Percentiles rank a stretch among this genome's conserved stretches.
phyloP scores from a whole-genome alignment of 192 early-diverging fungal species.

The Dissophora ornata region DNA sequence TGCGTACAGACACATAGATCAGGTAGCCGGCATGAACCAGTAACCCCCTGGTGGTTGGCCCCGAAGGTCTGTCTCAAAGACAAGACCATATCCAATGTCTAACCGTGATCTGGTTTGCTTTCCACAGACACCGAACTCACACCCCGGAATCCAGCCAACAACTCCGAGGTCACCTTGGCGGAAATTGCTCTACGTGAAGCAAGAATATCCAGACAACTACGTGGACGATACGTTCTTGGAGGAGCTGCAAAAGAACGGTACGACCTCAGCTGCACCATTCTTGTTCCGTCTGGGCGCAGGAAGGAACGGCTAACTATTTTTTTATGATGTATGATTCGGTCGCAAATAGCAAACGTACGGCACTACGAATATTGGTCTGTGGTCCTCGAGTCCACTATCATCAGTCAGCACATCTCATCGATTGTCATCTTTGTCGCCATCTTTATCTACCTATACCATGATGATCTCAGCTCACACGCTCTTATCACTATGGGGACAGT shows the following conservation, averaged over 20 bases:
- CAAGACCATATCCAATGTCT: too few relatives aligned
- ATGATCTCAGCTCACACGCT: slow-evolving; percentile 63
- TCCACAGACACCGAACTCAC: slow-evolving; percentile 11
- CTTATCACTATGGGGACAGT: slow-evolving; percentile 69
- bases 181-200: slow-evolving; percentile 87
- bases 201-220: slow-evolving; percentile 92
- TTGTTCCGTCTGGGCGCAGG: too few relatives aligned
- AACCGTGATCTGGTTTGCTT: neutral
- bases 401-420: slow-evolving; percentile 88
- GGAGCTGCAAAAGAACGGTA: slow-evolving; percentile 90
- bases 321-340: neutral
- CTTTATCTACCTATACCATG: slow-evolving; percentile 80
- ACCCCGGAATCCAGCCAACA: slow-evolving; percentile 1
- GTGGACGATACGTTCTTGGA: slow-evolving; percentile 90
- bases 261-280: neutral
- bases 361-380: slow-evolving; percentile 86
- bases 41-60: too few relatives aligned
- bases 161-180: slow-evolving; percentile 67
- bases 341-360: slow-evolving; percentile 77
- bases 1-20: slow-evolving; percentile 21
- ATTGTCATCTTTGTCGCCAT: slow-evolving; percentile 90
- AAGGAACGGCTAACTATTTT: too few relatives aligned
- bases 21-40: slow-evolving; percentile 19
- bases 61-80: too few relatives aligned
- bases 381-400: slow-evolving; percentile 77